phyloP scores from a whole-genome alignment of 2,329 filamentous ascomycete genomes.

The Penicillium sp. region DNA sequence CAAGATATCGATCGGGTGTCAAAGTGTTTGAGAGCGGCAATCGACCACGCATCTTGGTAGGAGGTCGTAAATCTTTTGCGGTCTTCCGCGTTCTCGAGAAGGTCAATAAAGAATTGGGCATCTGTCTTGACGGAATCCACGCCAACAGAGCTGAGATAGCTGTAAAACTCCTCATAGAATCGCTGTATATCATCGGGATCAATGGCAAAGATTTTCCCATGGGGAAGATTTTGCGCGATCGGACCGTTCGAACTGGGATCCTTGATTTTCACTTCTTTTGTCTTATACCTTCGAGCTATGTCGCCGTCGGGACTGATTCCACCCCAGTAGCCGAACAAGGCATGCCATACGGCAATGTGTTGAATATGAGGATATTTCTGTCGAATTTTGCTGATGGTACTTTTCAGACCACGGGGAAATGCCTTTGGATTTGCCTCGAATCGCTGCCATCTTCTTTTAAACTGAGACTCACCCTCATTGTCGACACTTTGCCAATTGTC shows the following conservation, averaged over 20 bases:
- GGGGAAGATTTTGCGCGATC: slow-evolving; percentile 28
- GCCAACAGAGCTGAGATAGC: slow-evolving; percentile 73
- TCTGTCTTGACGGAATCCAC: slow-evolving; percentile 92
- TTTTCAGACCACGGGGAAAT: slow-evolving; percentile 80
- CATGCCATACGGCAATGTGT: slow-evolving; percentile 93
- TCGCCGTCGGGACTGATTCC: slow-evolving; percentile 76
- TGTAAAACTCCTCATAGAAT: slow-evolving; percentile 92
- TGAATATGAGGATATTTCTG: slow-evolving; percentile 71
- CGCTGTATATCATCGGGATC: slow-evolving; percentile 72
- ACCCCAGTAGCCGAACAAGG: slow-evolving; percentile 86
- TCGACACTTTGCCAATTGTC: slow-evolving; percentile 92
- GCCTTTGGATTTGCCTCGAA: slow-evolving; percentile 83
- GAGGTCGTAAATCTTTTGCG: slow-evolving; percentile 72
- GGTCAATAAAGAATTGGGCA: slow-evolving; percentile 86
- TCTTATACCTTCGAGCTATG: slow-evolving; percentile 79
- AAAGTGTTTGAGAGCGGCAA: slow-evolving; percentile 78
- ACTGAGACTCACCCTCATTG: slow-evolving; percentile 57
- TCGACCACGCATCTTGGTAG: slow-evolving; percentile 86
- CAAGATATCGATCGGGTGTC: slow-evolving; percentile 80
- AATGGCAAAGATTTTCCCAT: slow-evolving; percentile 70
- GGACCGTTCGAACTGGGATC: slow-evolving; percentile 57
- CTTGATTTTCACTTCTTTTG: slow-evolving; percentile 61
- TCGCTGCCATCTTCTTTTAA: slow-evolving; percentile 67
- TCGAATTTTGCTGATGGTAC: slow-evolving; percentile 71
- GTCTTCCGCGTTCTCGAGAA: slow-evolving; percentile 68